A percentile compares a stretch with the other conserved stretches of the same genome.
Evolutionary conservation across 352 stramenopile genomes (phyloP).

Genomic region (Elongisporangium anandrum): DNA sequence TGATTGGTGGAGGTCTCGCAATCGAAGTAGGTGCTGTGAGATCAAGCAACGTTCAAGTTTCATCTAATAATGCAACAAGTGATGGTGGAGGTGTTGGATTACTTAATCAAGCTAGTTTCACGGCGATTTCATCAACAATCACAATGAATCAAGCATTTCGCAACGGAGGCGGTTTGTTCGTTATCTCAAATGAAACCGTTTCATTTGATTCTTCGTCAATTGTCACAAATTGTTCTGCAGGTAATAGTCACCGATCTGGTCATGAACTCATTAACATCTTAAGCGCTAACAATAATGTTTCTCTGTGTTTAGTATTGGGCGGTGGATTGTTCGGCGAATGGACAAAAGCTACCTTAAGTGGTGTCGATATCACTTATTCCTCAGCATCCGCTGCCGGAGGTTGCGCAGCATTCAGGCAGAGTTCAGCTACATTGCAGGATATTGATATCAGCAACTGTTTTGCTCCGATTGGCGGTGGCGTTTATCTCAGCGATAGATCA

Average conservation of each 20-base stretch:
- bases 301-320: constrained; percentile 13
- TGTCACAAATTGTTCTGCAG: constrained; percentile 24
- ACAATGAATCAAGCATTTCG: constrained; percentile 18
- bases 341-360: constrained; percentile 10
- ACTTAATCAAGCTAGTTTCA: constrained; percentile 15
- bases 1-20: constrained; percentile 26
- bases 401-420: constrained; percentile 19
- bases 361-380: constrained; percentile 9
- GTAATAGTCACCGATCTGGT: constrained; percentile 9
- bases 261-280: too few relatives aligned
- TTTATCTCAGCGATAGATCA: constrained; percentile 12
- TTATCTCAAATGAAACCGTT: constrained; percentile 34
- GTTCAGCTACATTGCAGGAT: constrained; percentile 7
- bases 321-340: constrained; percentile 28
- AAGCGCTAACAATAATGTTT: not conserved
- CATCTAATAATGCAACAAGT: constrained; percentile 19
- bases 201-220: constrained; percentile 19
- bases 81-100: constrained; percentile 53
- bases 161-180: constrained; percentile 39
- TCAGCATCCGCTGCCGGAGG: constrained; percentile 17
- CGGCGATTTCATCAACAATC: constrained; percentile 10
- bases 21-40: constrained; percentile 13
- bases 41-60: constrained; percentile 10
- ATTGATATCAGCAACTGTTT: constrained; percentile 8
- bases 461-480: constrained; percentile 21